Evolutionary conservation across 2,329 filamentous ascomycete genomes (phyloP), one percentile per base, ranked within the genome.

Genomic region (Cladosporium colombiae): DNA sequence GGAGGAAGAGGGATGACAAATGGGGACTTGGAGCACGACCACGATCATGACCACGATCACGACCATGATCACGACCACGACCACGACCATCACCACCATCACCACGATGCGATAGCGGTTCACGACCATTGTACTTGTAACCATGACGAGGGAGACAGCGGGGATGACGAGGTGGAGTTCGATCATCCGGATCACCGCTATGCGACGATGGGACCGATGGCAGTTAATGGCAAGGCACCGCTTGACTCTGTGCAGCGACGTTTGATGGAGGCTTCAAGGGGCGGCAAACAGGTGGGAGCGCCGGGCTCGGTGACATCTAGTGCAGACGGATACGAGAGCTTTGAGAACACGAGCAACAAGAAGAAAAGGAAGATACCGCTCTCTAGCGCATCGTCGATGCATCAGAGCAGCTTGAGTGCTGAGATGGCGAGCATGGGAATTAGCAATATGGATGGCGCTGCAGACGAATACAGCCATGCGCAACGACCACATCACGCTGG

Each of bases 311-410:
- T 89, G 58, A 85, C 85, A 52, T 92, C 91, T 14, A 88, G 89
- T 27, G 84, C 87, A 13, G 94, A 98, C 76, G 93, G 93, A 16
- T 98, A 98, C 77, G 95, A 99, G 78, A 95, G 92, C 7, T 96
- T 97, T 73, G 95, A 99, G 78, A 98, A 98, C 74, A 96, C 92
- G 40, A 98, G 97, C 78, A 99, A 99, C 77, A 99, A 99, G 80
- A 99, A 98, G 83, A 98, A 99, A 79, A 87, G 95, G 71, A 99
- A 99, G 80, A 98, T 99, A 44, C 95, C 95, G 0, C 93, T 93
- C 0, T 92, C 92, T 11, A 91, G 91, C 21, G 91, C 91, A 72
- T 83, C 88, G 16, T 86, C 81, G 64, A 79, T 83, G 68, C 85
- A 88, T 74, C 83, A 88, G 69, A 82, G 83, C 69, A 81, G 82